phyloP scores from a whole-genome alignment of 305 asterid species.

The Fraxinus platypoda region DNA sequence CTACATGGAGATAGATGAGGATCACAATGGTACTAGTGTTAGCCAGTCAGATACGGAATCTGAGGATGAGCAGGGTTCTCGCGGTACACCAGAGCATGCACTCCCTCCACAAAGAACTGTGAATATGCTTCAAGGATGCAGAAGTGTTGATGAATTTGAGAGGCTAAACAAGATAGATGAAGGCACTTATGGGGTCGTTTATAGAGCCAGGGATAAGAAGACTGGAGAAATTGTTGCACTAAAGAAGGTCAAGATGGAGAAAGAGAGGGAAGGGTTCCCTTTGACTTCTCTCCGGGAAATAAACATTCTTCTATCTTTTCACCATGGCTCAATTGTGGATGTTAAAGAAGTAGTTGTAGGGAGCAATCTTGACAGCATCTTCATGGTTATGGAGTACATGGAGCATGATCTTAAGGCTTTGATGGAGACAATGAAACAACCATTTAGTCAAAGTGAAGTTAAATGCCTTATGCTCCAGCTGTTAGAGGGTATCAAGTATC shows the following conservation, averaged over 20 bases:
- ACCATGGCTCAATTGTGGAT: constrained; percentile 81
- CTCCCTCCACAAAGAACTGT: constrained; percentile 58
- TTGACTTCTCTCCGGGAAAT: constrained; percentile 83
- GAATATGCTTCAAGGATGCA: constrained; percentile 96
- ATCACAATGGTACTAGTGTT: constrained; percentile 32
- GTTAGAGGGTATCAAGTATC: constrained; percentile 71
- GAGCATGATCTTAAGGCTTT: constrained; percentile 88
- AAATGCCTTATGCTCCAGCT: constrained; percentile 95
- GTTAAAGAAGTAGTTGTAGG: constrained; percentile 93
- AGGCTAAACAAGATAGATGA: constrained; percentile 85
- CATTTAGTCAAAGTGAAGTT: constrained; percentile 86
- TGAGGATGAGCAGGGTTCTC: constrained; percentile 50
- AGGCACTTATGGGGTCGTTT: constrained; percentile 95
- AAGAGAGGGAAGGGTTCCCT: constrained; percentile 93
- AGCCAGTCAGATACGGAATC: constrained; percentile 56
- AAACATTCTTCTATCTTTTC: constrained; percentile 74
- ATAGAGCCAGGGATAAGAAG: constrained; percentile 79
- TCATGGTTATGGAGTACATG: constrained; percentile 97
- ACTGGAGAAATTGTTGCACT: constrained; percentile 88
- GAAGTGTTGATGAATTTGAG: constrained; percentile 88
- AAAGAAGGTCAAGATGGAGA: constrained; percentile 95
- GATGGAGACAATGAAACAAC: constrained; percentile 87
- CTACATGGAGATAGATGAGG: constrained; percentile 51
- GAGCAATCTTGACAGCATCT: constrained; percentile 68
- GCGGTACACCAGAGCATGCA: constrained; percentile 42